Evolutionary conservation across 345 rosid genomes (phyloP), one percentile per base, ranked within the genome.

Genomic region (Eutrema yunnanense): DNA sequence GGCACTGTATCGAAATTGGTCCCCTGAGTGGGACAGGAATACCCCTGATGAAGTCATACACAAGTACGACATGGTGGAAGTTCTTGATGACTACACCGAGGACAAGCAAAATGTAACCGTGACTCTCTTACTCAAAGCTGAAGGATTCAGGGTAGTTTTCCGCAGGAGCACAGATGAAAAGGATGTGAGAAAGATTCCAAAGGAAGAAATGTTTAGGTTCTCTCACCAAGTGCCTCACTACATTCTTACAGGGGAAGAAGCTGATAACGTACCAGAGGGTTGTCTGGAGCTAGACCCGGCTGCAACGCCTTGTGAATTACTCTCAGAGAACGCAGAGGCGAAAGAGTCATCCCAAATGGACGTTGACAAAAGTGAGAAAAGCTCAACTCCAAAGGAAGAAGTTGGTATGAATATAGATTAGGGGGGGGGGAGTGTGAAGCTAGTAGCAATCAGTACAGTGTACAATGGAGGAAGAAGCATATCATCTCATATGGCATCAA

Each of bases 1-100:
- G 98, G 98, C 99, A 11, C 75, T 92, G 69, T 95, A 92, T 63
- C 84, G 83, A 71, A 87, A 92, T 78, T 95, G 99, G 98, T 83
- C 96, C 29, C 67, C 85, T 33, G 87, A 92, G 43, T 95, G 99
- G 98, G 81, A 87, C 72, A 83, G 75, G 61, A 19, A 76, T 62
- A 92, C 92, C 26, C 84, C 90, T 2, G 84, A 87, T 50, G 96
- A 88, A 55, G 78, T 86, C 9, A 83, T 79, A 43, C 90, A 83
- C 84, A 80, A 86, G 77, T 92, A 95, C 42, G 96, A 92, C 66
- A 87, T 95, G 88, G 96, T 95, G 71, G 98, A 92, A 80, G 94
- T 95, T 78, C 85, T 92, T 19, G 88, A 88, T 8, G 86, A 92
- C 75, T 90, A 83, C 48, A 76, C 65, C 5, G 90, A 85, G 63